These are phyloP conservation scores for Acacia confusa DNA, from an alignment of 306 rosid genomes.

Conservation along the genomic window DNA sequence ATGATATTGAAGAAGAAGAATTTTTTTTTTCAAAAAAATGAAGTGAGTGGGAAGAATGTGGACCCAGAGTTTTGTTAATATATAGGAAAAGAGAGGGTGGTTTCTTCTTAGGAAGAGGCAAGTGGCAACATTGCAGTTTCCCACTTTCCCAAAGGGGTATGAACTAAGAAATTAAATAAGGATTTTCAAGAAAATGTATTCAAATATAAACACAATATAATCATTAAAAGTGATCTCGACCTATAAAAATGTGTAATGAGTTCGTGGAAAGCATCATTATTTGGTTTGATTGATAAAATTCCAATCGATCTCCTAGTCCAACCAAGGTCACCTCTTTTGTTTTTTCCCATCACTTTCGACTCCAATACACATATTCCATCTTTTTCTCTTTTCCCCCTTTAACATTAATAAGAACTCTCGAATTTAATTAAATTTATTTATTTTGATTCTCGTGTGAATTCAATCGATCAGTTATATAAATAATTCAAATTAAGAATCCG, in stretches of 20 bases:
- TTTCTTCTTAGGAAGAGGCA: constrained; percentile 7
- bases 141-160: constrained; percentile 81
- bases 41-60: neutral
- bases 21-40: neutral
- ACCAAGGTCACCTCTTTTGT: constrained; percentile 21
- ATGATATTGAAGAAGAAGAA: neutral
- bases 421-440: neutral
- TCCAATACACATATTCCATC: constrained; percentile 34
- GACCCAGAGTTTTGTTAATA: constrained; percentile 24
- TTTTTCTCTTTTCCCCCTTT: neutral
- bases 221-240: constrained; percentile 25
- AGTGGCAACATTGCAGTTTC: constrained; percentile 43
- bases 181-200: neutral
- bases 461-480: neutral
- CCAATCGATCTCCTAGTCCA: neutral
- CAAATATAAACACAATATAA: constrained; percentile 1
- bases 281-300: neutral
- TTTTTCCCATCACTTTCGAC: constrained; percentile 69
- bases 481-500: neutral
- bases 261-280: constrained; percentile 74
- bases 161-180: constrained; percentile 41
- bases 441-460: neutral
- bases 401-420: neutral
- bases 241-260: neutral
- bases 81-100: neutral